These are phyloP conservation scores for Phaffomyces thermotolerans DNA, from an alignment of 805 yeast species.

Conservation along the genomic window DNA sequence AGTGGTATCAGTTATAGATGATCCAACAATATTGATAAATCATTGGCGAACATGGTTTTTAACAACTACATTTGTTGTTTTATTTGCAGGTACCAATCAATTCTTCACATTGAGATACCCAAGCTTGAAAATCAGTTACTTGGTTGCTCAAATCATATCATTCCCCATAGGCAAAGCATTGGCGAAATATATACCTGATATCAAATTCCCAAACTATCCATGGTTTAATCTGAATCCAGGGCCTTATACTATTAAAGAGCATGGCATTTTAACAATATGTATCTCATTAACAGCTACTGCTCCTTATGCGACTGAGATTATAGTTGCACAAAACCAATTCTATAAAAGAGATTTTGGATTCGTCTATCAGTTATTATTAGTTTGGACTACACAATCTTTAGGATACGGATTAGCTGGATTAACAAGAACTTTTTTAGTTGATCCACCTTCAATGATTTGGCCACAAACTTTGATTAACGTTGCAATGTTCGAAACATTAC, in stretches of 20 bases:
- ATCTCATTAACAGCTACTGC: constrained; percentile 35
- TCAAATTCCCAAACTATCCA: constrained; percentile 24
- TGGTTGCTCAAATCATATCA: constrained; percentile 53
- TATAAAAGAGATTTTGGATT: constrained; percentile 37
- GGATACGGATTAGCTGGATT: constrained; percentile 65
- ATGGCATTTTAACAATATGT: constrained; percentile 41
- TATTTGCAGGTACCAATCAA: constrained; percentile 52
- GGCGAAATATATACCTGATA: constrained; percentile 35
- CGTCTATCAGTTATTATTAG: constrained; percentile 44
- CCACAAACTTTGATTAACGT: constrained; percentile 53
- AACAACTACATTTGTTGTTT: constrained; percentile 41
- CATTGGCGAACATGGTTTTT: constrained; percentile 51
- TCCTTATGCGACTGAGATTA: constrained; percentile 52
- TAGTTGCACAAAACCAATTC: constrained; percentile 41
- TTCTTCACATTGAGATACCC: constrained; percentile 51
- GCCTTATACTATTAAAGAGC: constrained; percentile 46
- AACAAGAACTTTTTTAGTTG: constrained; percentile 48
- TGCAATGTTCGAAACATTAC: constrained; percentile 49
- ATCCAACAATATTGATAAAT: constrained; percentile 39
- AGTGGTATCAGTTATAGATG: constrained; percentile 47
- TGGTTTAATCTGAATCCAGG: constrained; percentile 43
- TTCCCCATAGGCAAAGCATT: constrained; percentile 50
- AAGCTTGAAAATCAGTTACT: constrained; percentile 38
- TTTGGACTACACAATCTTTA: constrained; percentile 52
- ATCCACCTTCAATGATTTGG: constrained; percentile 58